Evolutionary conservation across 148 eudicot genomes (phyloP), one percentile per base, ranked within the genome.

Genomic region (Arbutus unedo): DNA sequence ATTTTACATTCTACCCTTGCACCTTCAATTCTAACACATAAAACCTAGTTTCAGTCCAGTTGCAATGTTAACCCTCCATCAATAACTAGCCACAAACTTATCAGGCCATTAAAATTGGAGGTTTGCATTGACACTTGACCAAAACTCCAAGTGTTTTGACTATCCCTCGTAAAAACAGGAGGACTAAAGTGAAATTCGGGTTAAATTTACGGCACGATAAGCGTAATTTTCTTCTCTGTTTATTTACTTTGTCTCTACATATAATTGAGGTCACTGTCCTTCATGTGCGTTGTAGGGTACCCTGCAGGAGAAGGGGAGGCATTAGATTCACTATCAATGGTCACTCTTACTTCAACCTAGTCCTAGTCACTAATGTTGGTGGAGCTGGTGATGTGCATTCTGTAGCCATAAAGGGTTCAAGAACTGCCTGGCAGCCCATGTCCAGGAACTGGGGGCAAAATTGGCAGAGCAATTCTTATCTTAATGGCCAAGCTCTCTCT

Each of bases 361-460:
- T 90, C 49, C 89, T 90, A 0, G 73, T 90, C 13, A 88, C 92
- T 5, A 90, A 90, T 41, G 92, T 90, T 0, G 92, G 89, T 21
- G 91, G 90, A 13, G 85, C 92, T 1, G 92, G 92, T 8, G 92
- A 90, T 73, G 91, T 88, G 3, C 88, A 84, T 53, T n/a, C 92
- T 4, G 86, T 90, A 18, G 84, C 72, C 79, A 90, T 90, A 49
- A 90, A 88, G 79, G 92, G 92, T 0, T 90, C 92, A 73, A 88
- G 91, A 67, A 85, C 89, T n/a, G 71, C 48, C 0, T 90, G 92
- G 92, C 88, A 87, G 71, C 74, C 88, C 51, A 90, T 90, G 92
- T 90, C 92, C 13, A 86, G 92, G 76, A 90, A 90, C 50, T 90
- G 92, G 92, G 92, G 92, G 0, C 92, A 90, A 56, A 90, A 90